phyloP scores from a whole-genome alignment of 352 stramenopile species.

The Globisporangium perplexum region DNA sequence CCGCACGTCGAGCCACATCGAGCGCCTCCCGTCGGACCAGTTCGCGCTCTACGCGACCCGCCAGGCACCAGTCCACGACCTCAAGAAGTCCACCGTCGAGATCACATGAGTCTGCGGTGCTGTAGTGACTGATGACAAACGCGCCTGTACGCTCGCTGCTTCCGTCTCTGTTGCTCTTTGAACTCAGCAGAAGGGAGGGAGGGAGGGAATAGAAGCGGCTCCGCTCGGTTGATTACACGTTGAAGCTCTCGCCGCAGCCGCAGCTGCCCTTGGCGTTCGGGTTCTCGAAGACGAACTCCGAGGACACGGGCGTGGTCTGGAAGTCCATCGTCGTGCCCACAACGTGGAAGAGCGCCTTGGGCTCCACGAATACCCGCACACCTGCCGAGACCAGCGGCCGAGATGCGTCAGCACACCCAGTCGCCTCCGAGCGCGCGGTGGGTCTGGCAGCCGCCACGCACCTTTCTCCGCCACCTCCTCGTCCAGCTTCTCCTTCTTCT shows the following conservation, averaged over 20 bases:
- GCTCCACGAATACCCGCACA: constrained; percentile 97
- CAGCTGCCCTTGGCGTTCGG: constrained; percentile 99
- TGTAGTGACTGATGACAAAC: background rate
- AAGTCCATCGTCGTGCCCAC: constrained; percentile 99
- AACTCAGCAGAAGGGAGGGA: too few species aligned
- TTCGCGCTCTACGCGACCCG: constrained; percentile 48
- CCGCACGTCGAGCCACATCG: constrained; percentile 62
- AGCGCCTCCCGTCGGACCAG: constrained; percentile 41
- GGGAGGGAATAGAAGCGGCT: background rate
- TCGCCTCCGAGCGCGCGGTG: too few species aligned
- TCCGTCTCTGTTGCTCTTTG: too few species aligned
- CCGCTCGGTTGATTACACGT: constrained; percentile 79
- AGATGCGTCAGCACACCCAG: too few species aligned
- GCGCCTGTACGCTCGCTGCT: background rate
- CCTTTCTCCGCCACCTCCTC: constrained; percentile 91
- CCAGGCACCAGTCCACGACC: constrained; percentile 42
- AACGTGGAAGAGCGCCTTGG: constrained; percentile 98
- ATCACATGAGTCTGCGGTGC: constrained; percentile 29
- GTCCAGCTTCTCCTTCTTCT: constrained; percentile 92
- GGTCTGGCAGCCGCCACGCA: too few species aligned
- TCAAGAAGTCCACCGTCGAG: constrained; percentile 68
- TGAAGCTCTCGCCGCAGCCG: constrained; percentile 99
- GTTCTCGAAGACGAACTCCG: constrained; percentile 99
- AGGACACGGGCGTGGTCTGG: constrained; percentile 94
- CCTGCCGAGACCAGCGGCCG: constrained; percentile 28